Conservation (phyloP, 73 alveolate genomes). For the Tetrahymena borealis region DNA sequence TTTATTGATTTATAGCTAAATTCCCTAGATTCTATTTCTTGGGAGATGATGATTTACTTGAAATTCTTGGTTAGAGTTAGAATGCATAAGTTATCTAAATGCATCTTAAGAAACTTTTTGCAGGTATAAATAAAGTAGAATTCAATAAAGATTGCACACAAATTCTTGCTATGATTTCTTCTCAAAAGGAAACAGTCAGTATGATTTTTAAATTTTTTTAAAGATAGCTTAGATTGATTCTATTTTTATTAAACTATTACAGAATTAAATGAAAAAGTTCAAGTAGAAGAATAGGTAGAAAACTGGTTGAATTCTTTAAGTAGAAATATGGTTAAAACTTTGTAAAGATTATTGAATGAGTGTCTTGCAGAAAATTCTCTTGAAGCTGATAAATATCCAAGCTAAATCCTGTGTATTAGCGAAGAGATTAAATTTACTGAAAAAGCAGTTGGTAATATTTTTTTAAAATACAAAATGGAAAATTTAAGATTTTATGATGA, state of each 20-base stretch:
- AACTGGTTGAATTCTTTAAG: constrained; percentile 96
- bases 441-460: constrained; percentile 48
- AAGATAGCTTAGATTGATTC: neutral
- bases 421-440: constrained; percentile 94
- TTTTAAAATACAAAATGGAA: neutral
- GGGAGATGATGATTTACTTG: constrained; percentile 99
- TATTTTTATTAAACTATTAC: neutral
- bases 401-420: constrained; percentile 90
- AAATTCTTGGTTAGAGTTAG: constrained; percentile 96
- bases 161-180: constrained; percentile 91
- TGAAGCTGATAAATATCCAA: constrained; percentile 86
- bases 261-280: constrained; percentile 48
- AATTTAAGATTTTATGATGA: neutral
- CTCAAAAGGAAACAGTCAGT: constrained; percentile 91
- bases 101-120: constrained; percentile 97
- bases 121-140: constrained; percentile 94
- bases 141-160: constrained; percentile 80
- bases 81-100: constrained; percentile 97
- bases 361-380: constrained; percentile 39
- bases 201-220: constrained; percentile 7
- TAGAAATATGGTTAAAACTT: constrained; percentile 93
- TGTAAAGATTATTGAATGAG: constrained; percentile 59
- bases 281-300: constrained; percentile 95
- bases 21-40: constrained; percentile 99
- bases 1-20: constrained; percentile 29